phyloP scores from a whole-genome alignment of 1,139 yeast genomes.

The Saccharomycopsis phalli region DNA sequence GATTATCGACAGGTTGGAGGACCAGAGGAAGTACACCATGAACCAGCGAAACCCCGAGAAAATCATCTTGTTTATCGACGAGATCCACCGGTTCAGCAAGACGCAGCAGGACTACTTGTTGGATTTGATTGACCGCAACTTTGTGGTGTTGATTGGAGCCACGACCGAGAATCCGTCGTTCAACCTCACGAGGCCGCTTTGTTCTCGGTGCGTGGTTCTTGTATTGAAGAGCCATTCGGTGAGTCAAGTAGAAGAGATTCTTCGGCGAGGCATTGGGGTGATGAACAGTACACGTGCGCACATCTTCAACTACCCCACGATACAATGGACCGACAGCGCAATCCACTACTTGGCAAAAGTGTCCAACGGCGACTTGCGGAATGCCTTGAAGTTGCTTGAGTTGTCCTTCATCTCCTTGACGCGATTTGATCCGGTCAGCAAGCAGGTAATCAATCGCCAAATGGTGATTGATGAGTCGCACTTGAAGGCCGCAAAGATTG shows the following conservation, averaged over 20 bases:
- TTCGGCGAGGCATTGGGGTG: slow-evolving; percentile 54
- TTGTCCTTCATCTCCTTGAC: slow-evolving; percentile 31
- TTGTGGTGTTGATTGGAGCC: slow-evolving; percentile 73
- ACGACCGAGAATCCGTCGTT: slow-evolving; percentile 97
- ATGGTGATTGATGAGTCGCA: slow-evolving; percentile 23
- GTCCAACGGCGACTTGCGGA: slow-evolving; percentile 88
- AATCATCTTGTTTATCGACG: slow-evolving; percentile 83
- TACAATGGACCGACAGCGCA: slow-evolving; percentile 46
- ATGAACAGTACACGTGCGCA: slow-evolving; percentile 49
- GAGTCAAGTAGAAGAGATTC: slow-evolving; percentile 49
- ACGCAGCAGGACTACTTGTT: slow-evolving; percentile 81
- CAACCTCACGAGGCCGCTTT: slow-evolving; percentile 74
- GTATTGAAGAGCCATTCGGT: slow-evolving; percentile 56
- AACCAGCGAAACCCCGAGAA: slow-evolving; percentile 31
- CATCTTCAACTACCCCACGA: slow-evolving; percentile 23
- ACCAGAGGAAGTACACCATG: slow-evolving; percentile 1
- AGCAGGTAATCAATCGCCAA: slow-evolving; percentile 2
- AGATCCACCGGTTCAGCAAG: slow-evolving; percentile 84
- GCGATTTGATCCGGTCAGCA: slow-evolving; percentile 7
- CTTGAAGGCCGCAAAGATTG: slow-evolving; percentile 36
- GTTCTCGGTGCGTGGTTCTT: slow-evolving; percentile 83
- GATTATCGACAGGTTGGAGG: slow-evolving; percentile 40
- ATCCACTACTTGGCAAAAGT: slow-evolving; percentile 60
- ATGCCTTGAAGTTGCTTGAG: slow-evolving; percentile 72
- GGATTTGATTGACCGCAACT: slow-evolving; percentile 64